A percentile compares a stretch with the other conserved stretches of the same genome.
phyloP scores from a whole-genome alignment of 441 rosid genomes.

The Breynia disticha region DNA sequence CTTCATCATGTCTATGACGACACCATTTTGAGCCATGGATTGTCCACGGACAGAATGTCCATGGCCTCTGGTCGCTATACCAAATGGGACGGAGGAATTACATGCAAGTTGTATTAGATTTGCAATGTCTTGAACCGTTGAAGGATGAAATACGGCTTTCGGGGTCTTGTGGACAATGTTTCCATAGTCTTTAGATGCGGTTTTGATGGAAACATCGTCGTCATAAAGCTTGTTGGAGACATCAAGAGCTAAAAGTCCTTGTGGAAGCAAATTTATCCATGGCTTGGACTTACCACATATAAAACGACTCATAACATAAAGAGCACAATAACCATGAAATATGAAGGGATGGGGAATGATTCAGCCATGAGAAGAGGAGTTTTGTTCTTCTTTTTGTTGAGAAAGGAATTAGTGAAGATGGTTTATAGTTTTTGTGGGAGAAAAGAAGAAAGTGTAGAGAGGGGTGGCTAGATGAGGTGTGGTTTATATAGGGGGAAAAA shows the following conservation, averaged over 20 bases:
- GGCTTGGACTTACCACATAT: constrained; percentile 24
- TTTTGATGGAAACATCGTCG: constrained; percentile 33
- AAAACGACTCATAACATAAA: constrained; percentile 24
- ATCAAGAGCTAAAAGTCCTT: constrained; percentile 11
- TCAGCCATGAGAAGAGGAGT: constrained; percentile 15
- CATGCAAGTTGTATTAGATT: constrained; percentile 39
- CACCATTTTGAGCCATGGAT: constrained; percentile 56
- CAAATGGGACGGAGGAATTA: constrained; percentile 28
- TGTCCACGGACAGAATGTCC: constrained; percentile 78
- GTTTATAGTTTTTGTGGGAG: not conserved
- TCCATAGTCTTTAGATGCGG: constrained; percentile 62
- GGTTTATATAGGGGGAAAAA: not conserved
- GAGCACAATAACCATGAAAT: constrained; percentile 18
- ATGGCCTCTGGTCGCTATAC: constrained; percentile 68
- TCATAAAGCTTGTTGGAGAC: constrained; percentile 25
- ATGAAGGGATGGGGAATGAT: constrained; percentile 13
- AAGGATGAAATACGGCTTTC: constrained; percentile 59
- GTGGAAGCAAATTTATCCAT: constrained; percentile 5
- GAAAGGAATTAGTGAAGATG: not conserved
- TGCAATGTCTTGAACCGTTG: constrained; percentile 38
- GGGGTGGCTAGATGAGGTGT: not conserved
- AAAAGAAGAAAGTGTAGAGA: not conserved
- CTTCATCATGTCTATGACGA: constrained; percentile 67
- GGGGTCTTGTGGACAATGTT: constrained; percentile 45
- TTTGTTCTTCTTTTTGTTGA: not conserved